Base-by-base conservation (phyloP, 306 rosid genomes). In the Echinosophora koreensis region DNA sequence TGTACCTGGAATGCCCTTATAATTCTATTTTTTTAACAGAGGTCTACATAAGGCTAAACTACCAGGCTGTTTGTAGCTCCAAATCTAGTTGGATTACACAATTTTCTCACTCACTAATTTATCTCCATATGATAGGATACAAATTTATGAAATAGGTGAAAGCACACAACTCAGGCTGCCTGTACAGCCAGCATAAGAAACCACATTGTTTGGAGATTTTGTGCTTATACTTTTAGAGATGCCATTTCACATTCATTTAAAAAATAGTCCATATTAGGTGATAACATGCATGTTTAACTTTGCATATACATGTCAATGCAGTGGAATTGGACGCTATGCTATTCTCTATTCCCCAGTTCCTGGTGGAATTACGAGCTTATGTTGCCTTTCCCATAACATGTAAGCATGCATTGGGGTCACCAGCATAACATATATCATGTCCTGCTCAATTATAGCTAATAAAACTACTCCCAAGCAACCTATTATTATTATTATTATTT, bases 391-490 rank as follows among this genome's bases (percentile, higher is more conserved):
- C 51, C 46, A 52, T 34, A 77, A 71, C 59, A 44, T 55, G 49
- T 37, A 68, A 15, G 70, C 39, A 39, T 46, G 61, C 30, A 84
- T 22, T 37, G 68, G 56, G 74, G 78, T 57, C 32, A 17, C 49
- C 71, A 69, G 69, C 51, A 52, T 4, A 41, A 61, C 69, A 56
- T 39, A 27, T 13, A 50, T 44, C 15, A 64, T 51, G 59, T 59
- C 50, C 60, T 32, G 35, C 28, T 76, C 64, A 38, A 64, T 54
- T 44, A 58, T 60, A 49, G 38, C 78, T 65, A 54, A 58, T 4
- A 41, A 76, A 80, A 76, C 66, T 75, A 77, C 67, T 70, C 61
- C 77, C 39, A 6, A 27, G 71, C 47, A 73, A 39, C 76, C 78
- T 71, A 66, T 71, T 71, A 77, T 54, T 71, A 66, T 71, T 71